A percentile compares a stretch with the other conserved stretches of the same genome.
phyloP scores from a whole-genome alignment of 73 alveolate genomes.

The Paramecium octaurelia region DNA sequence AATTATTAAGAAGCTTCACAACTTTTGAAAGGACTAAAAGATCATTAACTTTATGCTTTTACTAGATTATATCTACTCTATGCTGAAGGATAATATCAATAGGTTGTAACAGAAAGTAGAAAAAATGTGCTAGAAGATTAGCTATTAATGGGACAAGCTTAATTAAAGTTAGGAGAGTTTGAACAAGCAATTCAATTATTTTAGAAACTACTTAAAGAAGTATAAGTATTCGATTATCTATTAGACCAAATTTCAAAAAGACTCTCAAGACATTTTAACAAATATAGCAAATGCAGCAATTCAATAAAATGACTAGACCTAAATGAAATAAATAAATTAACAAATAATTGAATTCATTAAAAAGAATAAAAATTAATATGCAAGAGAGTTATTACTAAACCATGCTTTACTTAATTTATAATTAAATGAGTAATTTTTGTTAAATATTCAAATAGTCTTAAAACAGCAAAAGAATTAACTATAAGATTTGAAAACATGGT shows the following conservation, averaged over 20 bases:
- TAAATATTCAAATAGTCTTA: neutral
- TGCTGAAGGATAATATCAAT: neutral
- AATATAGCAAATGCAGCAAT: conserved; percentile 25
- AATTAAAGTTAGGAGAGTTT: neutral
- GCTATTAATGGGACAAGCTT: neutral
- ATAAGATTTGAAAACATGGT: conserved; percentile 45
- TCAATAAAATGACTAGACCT: neutral
- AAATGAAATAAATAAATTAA: conserved; percentile 6
- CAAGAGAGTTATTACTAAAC: conserved; percentile 26
- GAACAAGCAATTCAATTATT: neutral
- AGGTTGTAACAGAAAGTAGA: neutral
- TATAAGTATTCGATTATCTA: neutral
- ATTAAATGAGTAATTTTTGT: neutral
- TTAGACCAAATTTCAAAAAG: neutral
- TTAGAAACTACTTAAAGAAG: neutral
- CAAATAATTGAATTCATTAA: neutral
- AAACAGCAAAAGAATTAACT: conserved; percentile 3
- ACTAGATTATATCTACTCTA: neutral
- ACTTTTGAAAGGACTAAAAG: neutral
- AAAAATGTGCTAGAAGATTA: neutral
- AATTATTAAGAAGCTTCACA: neutral
- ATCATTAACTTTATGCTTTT: neutral
- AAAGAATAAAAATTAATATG: conserved; percentile 26
- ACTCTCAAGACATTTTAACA: neutral
- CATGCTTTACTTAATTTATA: neutral